Base-by-base conservation (phyloP, 176 grass and related monocot species). In the Avena insularis region DNA sequence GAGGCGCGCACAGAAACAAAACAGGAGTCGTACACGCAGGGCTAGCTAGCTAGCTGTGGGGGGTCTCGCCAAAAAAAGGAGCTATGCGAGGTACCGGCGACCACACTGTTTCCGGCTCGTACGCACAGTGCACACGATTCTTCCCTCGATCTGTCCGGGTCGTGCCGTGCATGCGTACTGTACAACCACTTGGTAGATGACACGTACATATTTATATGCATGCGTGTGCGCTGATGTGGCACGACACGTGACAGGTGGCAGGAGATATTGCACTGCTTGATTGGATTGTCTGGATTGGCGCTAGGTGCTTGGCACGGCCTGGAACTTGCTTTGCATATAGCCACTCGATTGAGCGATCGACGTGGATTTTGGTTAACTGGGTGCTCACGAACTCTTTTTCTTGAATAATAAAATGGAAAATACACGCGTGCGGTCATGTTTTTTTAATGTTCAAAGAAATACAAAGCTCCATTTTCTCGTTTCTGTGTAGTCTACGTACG, bases 211-310 rank as follows among this genome's bases (percentile, higher is more conserved):
- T n/a, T 9, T 9, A 17, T 38, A 4, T 50, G 12, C 45, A 0
- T 71, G 3, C 68, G 9, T 66, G 35, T 19, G 38, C 14, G 66
- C 38, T 45, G 63, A 61, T 33, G 65, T 80, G 64, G 85, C 64
- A 8, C 16, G 27, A 10, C 21, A 14, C 75, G 78, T 50, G 67
- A 33, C 76, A 80, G 20, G 54, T 80, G 77, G 85, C 65, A 9
- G 40, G 38, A 11, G 38, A 9, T 5, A 40, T 40, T 64, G 51
- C 47, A 20, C 27, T 49, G 38, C 36, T 49, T 49, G 85, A 71
- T 80, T 80, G 23, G 77, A 71, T 27, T 50, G 76, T 71, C 56
- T 86, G 51, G 76, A 47, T 70, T 27, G 75, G 75, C 19, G 59
- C 29, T 23, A 17, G 4, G 48, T 38, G 47, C 1, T 85, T 77